Percentiles rank a stretch among this genome's conserved stretches.
Evolutionary conservation across 2,329 filamentous ascomycete genomes (phyloP).

Genomic region (Ophiostoma perfectum): DNA sequence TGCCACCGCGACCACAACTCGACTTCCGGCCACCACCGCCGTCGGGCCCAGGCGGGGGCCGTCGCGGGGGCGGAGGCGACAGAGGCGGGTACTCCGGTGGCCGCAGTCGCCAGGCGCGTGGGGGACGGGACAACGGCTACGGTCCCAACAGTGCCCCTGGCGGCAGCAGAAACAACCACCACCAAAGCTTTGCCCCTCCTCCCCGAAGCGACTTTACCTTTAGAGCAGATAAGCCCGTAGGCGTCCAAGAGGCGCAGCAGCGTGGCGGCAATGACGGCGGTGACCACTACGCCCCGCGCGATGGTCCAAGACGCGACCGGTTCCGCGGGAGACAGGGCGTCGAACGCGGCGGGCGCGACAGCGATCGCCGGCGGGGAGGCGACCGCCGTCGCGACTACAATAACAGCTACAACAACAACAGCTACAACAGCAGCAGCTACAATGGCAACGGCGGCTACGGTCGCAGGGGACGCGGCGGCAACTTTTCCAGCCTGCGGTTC

Average conservation of each 20-base stretch:
- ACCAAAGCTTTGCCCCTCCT: slow-evolving; percentile 30
- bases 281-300: slow-evolving; percentile 36
- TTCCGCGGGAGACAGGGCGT: slow-evolving; percentile 3
- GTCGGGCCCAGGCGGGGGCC: slow-evolving; percentile 13
- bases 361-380: slow-evolving; percentile 6
- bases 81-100: slow-evolving; percentile 11
- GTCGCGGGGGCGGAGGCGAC: slow-evolving; percentile 11
- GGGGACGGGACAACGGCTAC: slow-evolving; percentile 5
- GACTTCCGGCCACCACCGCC: slow-evolving; percentile 19
- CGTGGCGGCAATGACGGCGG: slow-evolving; percentile 35
- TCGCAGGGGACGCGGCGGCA: slow-evolving; percentile 7
- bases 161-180: not conserved
- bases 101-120: slow-evolving; percentile 15
- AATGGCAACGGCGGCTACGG: slow-evolving; percentile 2
- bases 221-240: slow-evolving; percentile 47
- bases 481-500: slow-evolving; percentile 33
- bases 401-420: slow-evolving; percentile 14
- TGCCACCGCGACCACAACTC: slow-evolving; percentile 21
- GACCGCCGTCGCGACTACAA: slow-evolving; percentile 15
- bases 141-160: not conserved
- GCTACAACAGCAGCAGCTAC: not conserved
- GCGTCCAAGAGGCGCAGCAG: slow-evolving; percentile 46
- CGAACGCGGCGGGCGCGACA: slow-evolving; percentile 22
- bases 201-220: slow-evolving; percentile 53
- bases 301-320: slow-evolving; percentile 30